phyloP scores from a whole-genome alignment of 192 early-diverging fungal species.

The Backusella luteola region DNA sequence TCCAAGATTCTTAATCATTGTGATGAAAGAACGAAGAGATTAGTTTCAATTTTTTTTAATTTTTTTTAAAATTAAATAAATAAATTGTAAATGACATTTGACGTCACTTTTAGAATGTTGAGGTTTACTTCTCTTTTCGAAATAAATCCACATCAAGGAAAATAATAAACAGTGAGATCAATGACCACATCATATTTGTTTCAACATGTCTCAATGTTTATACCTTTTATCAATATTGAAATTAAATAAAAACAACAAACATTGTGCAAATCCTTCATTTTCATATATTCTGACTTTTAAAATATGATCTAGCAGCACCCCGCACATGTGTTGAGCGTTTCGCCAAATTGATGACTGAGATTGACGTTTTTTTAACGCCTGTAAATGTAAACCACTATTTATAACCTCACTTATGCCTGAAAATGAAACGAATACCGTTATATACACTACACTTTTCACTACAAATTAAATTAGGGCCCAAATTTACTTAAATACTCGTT shows the following conservation, averaged over 20 bases:
- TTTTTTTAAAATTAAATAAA: neutral
- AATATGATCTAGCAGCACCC: no score
- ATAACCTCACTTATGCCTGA: no score
- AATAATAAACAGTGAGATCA: neutral
- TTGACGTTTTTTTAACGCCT: no score
- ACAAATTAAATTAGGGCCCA: no score
- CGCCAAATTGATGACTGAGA: no score
- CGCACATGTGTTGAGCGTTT: no score
- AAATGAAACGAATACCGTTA: no score
- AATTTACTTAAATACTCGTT: no score
- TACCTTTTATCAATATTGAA: neutral
- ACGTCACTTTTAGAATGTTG: neutral
- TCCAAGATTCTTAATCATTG: conserved; percentile 61
- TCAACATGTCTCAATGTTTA: neutral
- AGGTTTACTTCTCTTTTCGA: neutral
- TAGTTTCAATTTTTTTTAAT: neutral
- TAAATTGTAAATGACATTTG: neutral
- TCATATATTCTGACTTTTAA: no score
- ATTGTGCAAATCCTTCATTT: neutral
- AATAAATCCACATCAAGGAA: neutral
- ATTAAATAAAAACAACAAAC: neutral
- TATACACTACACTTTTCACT: no score
- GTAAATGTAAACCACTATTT: no score
- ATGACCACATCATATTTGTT: neutral
- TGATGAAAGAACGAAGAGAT: neutral